phyloP scores from a whole-genome alignment of 1,284 basidiomycete species.

The Moniliella sp. region DNA sequence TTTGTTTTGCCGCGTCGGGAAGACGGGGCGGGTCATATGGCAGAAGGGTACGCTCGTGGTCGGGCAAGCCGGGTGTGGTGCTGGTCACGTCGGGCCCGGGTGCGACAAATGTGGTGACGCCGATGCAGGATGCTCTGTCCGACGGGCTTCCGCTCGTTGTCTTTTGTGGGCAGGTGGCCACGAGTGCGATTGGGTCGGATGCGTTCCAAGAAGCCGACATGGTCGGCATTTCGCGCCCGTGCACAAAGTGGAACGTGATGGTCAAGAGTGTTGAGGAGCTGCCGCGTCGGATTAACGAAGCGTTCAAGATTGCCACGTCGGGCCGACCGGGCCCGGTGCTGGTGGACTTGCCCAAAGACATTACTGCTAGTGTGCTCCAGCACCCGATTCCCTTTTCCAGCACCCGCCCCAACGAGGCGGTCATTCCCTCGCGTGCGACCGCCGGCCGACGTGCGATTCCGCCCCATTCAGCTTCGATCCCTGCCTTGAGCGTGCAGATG shows the following conservation, averaged over 20 bases:
- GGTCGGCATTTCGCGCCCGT: conserved; percentile 79
- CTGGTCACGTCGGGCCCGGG: conserved; percentile 94
- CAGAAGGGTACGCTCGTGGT: conserved; percentile 89
- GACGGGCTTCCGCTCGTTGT: conserved; percentile 88
- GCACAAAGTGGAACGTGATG: conserved; percentile 99
- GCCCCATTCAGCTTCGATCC: no score
- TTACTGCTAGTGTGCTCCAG: conserved; percentile 74
- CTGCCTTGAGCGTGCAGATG: conserved; percentile 45
- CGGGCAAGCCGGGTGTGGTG: conserved; percentile 87
- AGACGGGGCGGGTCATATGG: conserved; percentile 96
- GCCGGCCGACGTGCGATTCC: conserved; percentile 6
- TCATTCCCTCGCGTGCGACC: conserved; percentile 23
- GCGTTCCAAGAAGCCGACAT: conserved; percentile 96
- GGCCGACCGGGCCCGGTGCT: conserved; percentile 90
- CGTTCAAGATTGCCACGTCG: conserved; percentile 93
- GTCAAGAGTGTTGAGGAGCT: conserved; percentile 89
- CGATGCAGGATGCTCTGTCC: conserved; percentile 87
- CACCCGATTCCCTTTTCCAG: conserved; percentile 67
- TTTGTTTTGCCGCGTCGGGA: conserved; percentile 90
- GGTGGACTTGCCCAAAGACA: conserved; percentile 89
- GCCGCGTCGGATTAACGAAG: conserved; percentile 87
- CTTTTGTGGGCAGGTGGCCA: conserved; percentile 90
- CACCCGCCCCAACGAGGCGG: conserved; percentile 54
- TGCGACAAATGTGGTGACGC: conserved; percentile 88
- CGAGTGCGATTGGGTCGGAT: conserved; percentile 86